Conservation (phyloP, 2,329 filamentous ascomycete genomes). For the Dactylonectria estremocensis region DNA sequence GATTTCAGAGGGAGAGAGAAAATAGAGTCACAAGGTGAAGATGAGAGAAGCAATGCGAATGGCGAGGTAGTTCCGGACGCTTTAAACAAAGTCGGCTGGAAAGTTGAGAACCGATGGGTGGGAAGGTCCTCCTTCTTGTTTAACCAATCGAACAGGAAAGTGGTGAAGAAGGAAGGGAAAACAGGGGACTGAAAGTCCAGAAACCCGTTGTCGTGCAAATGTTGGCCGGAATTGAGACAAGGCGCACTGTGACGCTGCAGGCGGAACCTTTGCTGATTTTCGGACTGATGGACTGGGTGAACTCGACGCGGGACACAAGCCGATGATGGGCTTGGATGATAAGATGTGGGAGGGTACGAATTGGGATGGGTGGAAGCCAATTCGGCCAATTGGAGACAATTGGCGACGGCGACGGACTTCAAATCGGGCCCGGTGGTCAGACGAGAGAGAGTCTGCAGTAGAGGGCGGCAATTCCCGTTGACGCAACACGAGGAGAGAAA, state of each 20-base stretch:
- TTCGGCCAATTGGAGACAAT: constrained; percentile 35
- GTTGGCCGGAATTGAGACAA: neutral
- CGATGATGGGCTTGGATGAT: constrained; percentile 18
- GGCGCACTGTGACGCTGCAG: neutral
- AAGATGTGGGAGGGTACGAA: constrained; percentile 22
- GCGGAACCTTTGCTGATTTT: constrained; percentile 9
- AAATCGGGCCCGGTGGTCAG: neutral
- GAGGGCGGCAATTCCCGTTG: constrained; percentile 16
- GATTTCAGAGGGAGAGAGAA: neutral
- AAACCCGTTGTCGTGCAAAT: neutral
- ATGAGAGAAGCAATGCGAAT: neutral
- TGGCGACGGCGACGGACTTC: neutral
- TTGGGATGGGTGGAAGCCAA: constrained; percentile 19
- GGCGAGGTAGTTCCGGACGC: neutral
- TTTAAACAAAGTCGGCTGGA: neutral
- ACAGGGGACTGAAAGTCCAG: constrained; percentile 19
- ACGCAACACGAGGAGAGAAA: neutral
- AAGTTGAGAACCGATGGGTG: neutral
- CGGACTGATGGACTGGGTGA: constrained; percentile 13
- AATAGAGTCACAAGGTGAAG: neutral
- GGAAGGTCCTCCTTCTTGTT: constrained; percentile 29
- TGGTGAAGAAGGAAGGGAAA: constrained; percentile 7
- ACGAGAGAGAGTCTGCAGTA: neutral
- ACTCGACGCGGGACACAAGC: constrained; percentile 37
- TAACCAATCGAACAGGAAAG: constrained; percentile 30